A percentile compares a stretch with the other conserved stretches of the same genome.
Conservation (phyloP, 1,139 yeast species). For the Blastobotrys aristatus region DNA sequence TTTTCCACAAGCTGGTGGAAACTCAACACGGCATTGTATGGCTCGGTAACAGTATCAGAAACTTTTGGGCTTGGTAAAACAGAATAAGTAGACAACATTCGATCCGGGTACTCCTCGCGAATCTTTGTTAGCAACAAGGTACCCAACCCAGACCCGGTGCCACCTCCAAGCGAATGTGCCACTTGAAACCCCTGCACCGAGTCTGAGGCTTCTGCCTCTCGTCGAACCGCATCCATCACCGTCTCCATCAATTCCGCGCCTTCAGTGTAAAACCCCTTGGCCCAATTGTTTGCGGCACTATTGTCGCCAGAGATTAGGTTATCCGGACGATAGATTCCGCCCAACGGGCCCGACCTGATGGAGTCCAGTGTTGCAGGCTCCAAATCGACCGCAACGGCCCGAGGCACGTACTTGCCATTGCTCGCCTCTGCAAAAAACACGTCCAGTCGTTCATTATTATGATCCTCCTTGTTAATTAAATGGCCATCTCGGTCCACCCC, state of each 20-base stretch:
- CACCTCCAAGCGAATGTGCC: conserved; percentile 45
- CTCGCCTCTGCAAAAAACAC: conserved; percentile 35
- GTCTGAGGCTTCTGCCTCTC: conserved; percentile 44
- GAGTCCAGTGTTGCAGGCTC: conserved; percentile 45
- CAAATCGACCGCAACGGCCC: conserved; percentile 43
- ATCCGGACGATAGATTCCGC: conserved; percentile 43
- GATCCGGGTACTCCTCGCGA: conserved; percentile 43
- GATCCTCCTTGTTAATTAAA: conserved; percentile 32
- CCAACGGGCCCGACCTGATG: conserved; percentile 41
- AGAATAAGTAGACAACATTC: conserved; percentile 45
- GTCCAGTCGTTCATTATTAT: conserved; percentile 29
- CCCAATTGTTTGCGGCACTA: conserved; percentile 49
- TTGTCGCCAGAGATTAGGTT: conserved; percentile 41
- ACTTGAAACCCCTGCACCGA: conserved; percentile 45
- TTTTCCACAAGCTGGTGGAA: conserved; percentile 42
- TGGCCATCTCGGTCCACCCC: conserved; percentile 54
- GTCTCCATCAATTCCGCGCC: conserved; percentile 44
- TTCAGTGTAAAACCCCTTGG: conserved; percentile 45
- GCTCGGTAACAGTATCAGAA: conserved; percentile 44
- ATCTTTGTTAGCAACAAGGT: conserved; percentile 39
- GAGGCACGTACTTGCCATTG: conserved; percentile 41
- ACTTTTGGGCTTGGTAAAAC: conserved; percentile 43
- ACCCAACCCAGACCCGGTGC: conserved; percentile 45
- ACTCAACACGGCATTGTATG: conserved; percentile 41
- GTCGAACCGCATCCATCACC: conserved; percentile 43